phyloP scores from a whole-genome alignment of 2,329 filamentous ascomycete species.

The Aspergillus glaucus region DNA sequence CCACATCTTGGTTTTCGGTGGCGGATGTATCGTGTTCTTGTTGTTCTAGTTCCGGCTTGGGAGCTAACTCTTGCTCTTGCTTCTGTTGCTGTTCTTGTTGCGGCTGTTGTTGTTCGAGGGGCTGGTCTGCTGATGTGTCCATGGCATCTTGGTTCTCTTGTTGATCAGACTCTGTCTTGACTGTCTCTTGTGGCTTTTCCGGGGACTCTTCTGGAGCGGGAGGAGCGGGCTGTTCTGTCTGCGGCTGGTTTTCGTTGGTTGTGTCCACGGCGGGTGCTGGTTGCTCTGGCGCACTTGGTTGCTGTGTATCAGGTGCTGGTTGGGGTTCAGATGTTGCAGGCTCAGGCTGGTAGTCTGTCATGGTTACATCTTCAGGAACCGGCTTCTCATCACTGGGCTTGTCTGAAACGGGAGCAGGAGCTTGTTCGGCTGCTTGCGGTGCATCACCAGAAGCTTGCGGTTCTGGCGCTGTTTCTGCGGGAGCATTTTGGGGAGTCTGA shows the following conservation, averaged over 20 bases:
- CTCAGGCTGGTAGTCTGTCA: constrained; percentile 8
- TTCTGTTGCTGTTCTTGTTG: constrained; percentile 1
- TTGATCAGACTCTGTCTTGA: constrained; percentile 6
- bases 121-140: constrained; percentile 3
- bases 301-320: constrained; percentile 1
- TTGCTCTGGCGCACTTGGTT: background rate
- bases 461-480: constrained; percentile 1
- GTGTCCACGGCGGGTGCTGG: constrained; percentile 1
- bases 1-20: background rate
- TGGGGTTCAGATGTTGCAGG: constrained; percentile 1
- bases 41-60: constrained; percentile 1
- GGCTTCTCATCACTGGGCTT: background rate
- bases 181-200: constrained; percentile 7
- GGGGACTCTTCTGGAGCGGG: constrained; percentile 2
- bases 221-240: background rate
- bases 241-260: background rate
- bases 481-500: constrained; percentile 6
- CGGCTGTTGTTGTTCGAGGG: background rate
- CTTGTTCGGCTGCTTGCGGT: background rate
- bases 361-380: constrained; percentile 12
- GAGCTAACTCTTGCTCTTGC: background rate
- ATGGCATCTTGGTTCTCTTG: constrained; percentile 3
- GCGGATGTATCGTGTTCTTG: background rate
- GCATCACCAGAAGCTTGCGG: constrained; percentile 1
- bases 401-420: background rate